Base-by-base conservation (phyloP, 1,284 basidiomycete species). In the Moesziomyces antarcticus region DNA sequence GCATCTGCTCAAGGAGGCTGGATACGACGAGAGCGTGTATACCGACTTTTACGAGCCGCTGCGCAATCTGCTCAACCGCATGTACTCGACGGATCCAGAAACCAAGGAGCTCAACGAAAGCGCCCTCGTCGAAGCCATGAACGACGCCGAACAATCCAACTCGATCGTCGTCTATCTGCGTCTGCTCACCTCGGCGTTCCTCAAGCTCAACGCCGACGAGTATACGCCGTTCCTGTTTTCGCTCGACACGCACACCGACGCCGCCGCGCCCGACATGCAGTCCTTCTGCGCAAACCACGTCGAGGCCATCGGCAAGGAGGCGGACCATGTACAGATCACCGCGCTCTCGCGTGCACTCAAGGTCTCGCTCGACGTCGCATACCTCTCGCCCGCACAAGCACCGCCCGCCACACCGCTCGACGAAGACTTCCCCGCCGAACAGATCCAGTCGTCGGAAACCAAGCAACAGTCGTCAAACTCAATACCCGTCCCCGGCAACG, bases 321-420 rank as follows among this genome's bases (percentile, higher is more conserved):
- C 80, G 0, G 80, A 82, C 48, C 80, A 82, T 37, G 58, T 82
- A 1, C 78, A 80, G 58, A 81, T 82, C 57, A 78, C 79, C 22
- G 78, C 80, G 1, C 58, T 82, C 27, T 68, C 72, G n/a, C 53
- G 59, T 1, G 73, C 66, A 0, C 76, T 81, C 42, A 73, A 75
- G 21, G 73, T 77, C 13, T 71, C 62, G 13, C 54, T 82, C 14
- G 77, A 81, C 58, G 77, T 82, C 1, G 76, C 77, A 16, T 82
- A 81, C 54, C 70, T 82, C 11, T 71, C 70, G 0, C 66, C 75
- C 5, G 27, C 58, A 21, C 65, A 76, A 11, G 72, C 68, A n/a
- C 72, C 77, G 9, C 72, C 72, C 13, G 59, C 59, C n/a, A 69
- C 73, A 4, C 76, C 76, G 5, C 8, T 66, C 20, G 60, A 63